Percentiles rank a stretch among this genome's conserved stretches.
Conservation (phyloP, 73 alveolate genomes). For the Paramecium octaurelia region DNA sequence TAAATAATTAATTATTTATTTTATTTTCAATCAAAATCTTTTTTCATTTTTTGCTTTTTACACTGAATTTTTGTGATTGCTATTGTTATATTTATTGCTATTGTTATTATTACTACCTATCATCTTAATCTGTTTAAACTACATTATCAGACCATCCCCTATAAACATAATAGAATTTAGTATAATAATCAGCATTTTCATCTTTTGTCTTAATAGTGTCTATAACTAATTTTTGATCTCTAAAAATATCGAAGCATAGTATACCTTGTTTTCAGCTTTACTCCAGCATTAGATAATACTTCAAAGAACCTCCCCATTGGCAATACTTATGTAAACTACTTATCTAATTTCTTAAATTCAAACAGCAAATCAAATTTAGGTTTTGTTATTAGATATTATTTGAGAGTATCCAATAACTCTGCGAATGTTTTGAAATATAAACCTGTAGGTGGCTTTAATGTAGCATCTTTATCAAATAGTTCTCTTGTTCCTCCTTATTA, state of each 20-base stretch:
- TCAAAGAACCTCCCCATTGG: slow-evolving; percentile 6
- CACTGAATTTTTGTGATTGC: neutral
- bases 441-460: neutral
- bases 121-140: neutral
- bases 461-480: slow-evolving; percentile 35
- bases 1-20: neutral
- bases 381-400: slow-evolving; percentile 1
- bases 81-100: neutral
- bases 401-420: neutral
- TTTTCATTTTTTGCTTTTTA: neutral
- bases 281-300: neutral
- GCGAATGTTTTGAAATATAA: neutral
- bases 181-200: neutral
- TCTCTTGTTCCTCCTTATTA: neutral
- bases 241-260: neutral
- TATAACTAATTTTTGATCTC: slow-evolving; percentile 28
- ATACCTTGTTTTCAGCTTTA: slow-evolving; percentile 9
- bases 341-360: slow-evolving; percentile 2
- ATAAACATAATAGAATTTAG: neutral
- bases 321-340: neutral
- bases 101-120: neutral
- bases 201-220: neutral
- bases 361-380: slow-evolving; percentile 11
- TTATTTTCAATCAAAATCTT: neutral
- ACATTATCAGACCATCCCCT: neutral